phyloP scores from a whole-genome alignment of 371 early-diverging fungal species.

The Synchytrium microbalum region DNA sequence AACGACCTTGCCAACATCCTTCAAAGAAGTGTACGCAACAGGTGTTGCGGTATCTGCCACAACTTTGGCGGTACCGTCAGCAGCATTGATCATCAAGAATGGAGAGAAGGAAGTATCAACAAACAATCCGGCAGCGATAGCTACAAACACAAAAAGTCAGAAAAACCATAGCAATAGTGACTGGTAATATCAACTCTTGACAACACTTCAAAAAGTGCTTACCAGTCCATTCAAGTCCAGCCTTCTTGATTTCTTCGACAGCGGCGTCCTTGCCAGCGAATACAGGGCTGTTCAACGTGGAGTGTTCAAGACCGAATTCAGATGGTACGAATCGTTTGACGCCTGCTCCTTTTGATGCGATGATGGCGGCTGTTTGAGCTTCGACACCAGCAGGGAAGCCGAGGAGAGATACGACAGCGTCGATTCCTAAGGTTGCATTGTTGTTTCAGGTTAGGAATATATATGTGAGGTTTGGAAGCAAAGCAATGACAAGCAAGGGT shows the following conservation, averaged over 20 bases:
- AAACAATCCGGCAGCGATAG: background rate
- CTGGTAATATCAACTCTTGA: no score
- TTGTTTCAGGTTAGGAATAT: no score
- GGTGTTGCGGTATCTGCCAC: background rate
- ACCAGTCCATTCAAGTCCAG: no score
- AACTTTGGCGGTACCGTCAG: background rate
- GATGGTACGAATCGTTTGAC: background rate
- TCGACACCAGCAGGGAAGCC: background rate
- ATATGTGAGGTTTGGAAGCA: background rate
- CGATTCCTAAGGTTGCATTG: no score
- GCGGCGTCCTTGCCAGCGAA: background rate
- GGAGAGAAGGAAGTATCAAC: background rate
- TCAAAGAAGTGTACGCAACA: background rate
- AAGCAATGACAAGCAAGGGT: no score
- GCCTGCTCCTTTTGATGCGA: background rate
- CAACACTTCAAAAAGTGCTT: no score
- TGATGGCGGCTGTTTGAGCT: slow-evolving; percentile 1
- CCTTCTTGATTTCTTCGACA: background rate
- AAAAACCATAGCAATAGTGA: no score
- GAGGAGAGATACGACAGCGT: background rate
- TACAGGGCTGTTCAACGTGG: background rate
- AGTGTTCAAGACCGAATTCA: background rate
- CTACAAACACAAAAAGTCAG: background rate
- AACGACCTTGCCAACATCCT: background rate
- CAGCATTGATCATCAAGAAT: background rate